Evolutionary conservation across 176 grass and related monocot species (phyloP).

Genomic region (Neostapfia colusana): DNA sequence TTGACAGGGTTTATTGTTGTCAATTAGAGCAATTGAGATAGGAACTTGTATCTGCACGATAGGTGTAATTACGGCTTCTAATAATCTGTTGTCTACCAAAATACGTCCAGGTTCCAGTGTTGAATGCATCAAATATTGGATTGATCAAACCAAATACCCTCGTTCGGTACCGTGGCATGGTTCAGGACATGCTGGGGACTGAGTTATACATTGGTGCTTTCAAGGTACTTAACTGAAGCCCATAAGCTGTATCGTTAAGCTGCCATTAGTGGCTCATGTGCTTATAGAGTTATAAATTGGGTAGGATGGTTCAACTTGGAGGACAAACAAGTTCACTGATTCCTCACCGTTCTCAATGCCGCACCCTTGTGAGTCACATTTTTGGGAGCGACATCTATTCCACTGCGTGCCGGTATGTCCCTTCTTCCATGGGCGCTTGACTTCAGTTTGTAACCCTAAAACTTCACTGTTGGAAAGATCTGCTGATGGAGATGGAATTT

Average conservation of each 20-base stretch:
- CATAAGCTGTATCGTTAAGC: not conserved
- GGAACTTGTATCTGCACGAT: not conserved
- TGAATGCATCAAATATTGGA: conserved; percentile 59
- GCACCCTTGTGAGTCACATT: conserved; percentile 60
- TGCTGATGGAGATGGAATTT: not conserved
- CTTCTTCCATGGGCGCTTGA: not conserved
- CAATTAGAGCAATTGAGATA: not conserved
- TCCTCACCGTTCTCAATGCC: conserved; percentile 59
- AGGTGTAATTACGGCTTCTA: not conserved
- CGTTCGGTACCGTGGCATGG: conserved; percentile 78
- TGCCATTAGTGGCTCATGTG: not conserved
- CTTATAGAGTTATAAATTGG: conserved; percentile 7
- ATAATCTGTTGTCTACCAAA: not conserved
- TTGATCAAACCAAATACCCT: conserved; percentile 89
- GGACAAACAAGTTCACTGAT: conserved; percentile 88
- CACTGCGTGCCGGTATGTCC: conserved; percentile 78
- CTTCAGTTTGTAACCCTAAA: not conserved
- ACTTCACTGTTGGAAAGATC: not conserved
- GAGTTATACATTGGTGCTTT: conserved; percentile 86
- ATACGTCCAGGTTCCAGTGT: conserved; percentile 63
- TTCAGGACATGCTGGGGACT: conserved; percentile 96
- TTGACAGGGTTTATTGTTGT: not conserved
- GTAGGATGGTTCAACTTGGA: conserved; percentile 83
- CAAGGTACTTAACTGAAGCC: conserved; percentile 48
- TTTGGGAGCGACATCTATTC: conserved; percentile 91